phyloP scores from a whole-genome alignment of 2,329 filamentous ascomycete species.

The Fusarium sambucinum region DNA sequence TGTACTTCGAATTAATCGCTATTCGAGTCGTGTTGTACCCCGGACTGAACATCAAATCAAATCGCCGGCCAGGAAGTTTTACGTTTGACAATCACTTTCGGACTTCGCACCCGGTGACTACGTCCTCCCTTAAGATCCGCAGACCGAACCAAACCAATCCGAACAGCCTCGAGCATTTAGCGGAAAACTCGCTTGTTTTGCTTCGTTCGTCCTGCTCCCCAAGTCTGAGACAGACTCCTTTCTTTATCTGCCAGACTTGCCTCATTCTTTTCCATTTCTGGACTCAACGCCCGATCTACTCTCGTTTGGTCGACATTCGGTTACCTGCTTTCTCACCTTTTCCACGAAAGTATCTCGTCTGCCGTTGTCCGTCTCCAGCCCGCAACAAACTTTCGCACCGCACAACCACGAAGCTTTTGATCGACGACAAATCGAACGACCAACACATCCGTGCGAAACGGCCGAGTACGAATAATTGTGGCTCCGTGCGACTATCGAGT shows the following conservation, averaged over 20 bases:
- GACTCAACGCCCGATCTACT: conserved; percentile 31
- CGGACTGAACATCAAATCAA: conserved; percentile 40
- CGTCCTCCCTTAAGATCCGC: conserved; percentile 44
- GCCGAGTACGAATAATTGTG: conserved; percentile 29
- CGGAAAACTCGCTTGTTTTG: conserved; percentile 33
- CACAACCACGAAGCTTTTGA: conserved; percentile 26
- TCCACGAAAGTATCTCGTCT: conserved; percentile 39
- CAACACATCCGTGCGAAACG: conserved; percentile 6
- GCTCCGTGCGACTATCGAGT: conserved; percentile 17
- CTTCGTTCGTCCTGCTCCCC: conserved; percentile 41
- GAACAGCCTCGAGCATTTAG: conserved; percentile 27
- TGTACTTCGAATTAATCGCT: conserved; percentile 1
- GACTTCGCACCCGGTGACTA: conserved; percentile 26
- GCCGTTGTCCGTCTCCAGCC: conserved; percentile 39
- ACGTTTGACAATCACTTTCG: conserved; percentile 22
- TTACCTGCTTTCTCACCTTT: conserved; percentile 35
- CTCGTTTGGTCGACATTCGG: conserved; percentile 22
- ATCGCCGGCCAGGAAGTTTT: conserved; percentile 38
- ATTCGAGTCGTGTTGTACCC: conserved; percentile 20
- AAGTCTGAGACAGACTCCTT: conserved; percentile 47
- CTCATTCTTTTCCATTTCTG: conserved; percentile 41
- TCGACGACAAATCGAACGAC: conserved; percentile 24
- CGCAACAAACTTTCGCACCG: conserved; percentile 46
- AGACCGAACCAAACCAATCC: conserved; percentile 18
- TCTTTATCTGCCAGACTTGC: conserved; percentile 38